Conservation (phyloP, 2,329 filamentous ascomycete genomes). For the Fusarium sambucinum region DNA sequence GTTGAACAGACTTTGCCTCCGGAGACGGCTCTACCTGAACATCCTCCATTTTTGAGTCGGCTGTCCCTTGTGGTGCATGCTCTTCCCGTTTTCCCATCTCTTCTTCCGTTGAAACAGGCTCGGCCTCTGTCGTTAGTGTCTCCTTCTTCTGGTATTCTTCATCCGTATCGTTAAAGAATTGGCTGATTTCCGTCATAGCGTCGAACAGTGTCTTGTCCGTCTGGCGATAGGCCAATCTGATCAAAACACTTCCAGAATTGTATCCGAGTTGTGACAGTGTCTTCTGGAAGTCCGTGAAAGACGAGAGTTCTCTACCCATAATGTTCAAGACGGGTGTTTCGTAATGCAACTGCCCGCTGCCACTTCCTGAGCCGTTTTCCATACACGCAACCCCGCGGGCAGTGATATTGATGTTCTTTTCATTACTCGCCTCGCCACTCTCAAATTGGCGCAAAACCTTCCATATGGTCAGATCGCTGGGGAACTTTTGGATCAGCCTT, state of each 20-base stretch:
- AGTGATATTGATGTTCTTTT: slow-evolving; percentile 81
- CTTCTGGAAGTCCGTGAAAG: slow-evolving; percentile 87
- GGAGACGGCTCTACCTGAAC: slow-evolving; percentile 16
- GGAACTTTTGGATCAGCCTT: slow-evolving; percentile 84
- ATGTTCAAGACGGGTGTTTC: slow-evolving; percentile 88
- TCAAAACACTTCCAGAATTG: slow-evolving; percentile 82
- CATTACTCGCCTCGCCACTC: slow-evolving; percentile 73
- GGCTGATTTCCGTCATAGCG: slow-evolving; percentile 83
- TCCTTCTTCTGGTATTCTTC: slow-evolving; percentile 38
- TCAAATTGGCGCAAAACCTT: slow-evolving; percentile 91
- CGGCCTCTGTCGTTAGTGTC: slow-evolving; percentile 9
- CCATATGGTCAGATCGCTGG: slow-evolving; percentile 91
- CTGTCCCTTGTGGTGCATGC: slow-evolving; percentile 17
- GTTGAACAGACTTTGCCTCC: slow-evolving; percentile 11
- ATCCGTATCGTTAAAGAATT: slow-evolving; percentile 74
- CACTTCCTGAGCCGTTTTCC: slow-evolving; percentile 62
- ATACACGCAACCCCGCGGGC: slow-evolving; percentile 79
- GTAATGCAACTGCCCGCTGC: slow-evolving; percentile 84
- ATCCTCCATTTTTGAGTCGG: slow-evolving; percentile 46
- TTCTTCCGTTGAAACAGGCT: slow-evolving; percentile 19
- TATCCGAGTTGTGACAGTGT: slow-evolving; percentile 88
- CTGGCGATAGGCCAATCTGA: slow-evolving; percentile 80
- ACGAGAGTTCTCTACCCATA: slow-evolving; percentile 81
- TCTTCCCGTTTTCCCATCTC: slow-evolving; percentile 20
- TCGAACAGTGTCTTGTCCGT: slow-evolving; percentile 85